Base-by-base conservation (phyloP, 345 rosid species). In the Eutrema yunnanense region DNA sequence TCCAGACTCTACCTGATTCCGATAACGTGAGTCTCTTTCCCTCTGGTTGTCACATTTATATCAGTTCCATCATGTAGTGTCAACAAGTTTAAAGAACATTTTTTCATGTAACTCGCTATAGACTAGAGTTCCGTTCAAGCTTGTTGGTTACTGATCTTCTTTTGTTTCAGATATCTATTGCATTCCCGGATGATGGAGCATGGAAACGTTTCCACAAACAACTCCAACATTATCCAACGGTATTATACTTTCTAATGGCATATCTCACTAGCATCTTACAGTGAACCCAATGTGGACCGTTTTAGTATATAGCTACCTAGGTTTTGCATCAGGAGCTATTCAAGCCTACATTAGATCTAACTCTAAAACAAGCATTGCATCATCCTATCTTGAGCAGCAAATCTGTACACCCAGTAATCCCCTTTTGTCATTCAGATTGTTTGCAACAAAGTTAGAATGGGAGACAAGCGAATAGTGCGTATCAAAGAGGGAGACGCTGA, bases 111-210 rank as follows among this genome's bases (percentile, higher is more conserved):
- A 29, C 62, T 9, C 44, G 42, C 3, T 38, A 38, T 10, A 58
- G 47, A 58, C 38, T 38, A 58, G 47, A 19, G 43, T 58, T 37
- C 4, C 30, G 2, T 59, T 19, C 46, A 38, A 13, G 16, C 38
- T 27, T 26, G 22, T 12, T 41, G 50, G 14, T 69, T 40, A 8
- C 60, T 63, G 16, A 3, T 44, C 32, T 54, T 53, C 8, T 26
- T 47, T 65, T 81, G 64, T 70, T 78, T 38, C 92, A 94, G 99
- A 89, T 91, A 81, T 84, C 98, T 55, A 89, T 94, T 77, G 99
- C 99, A 78, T 94, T 91, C 79, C 99, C 99, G 16, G 99, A 94
- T 81, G 99, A 94, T 73, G 99, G 99, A 77, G 96, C 97, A 14
- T 94, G 97, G 97, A 94, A 94, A 80, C 79, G 97, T 68, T 94